Evolutionary conservation across 2,329 filamentous ascomycete species (phyloP).

Genomic region (Sclerotinia minor): DNA sequence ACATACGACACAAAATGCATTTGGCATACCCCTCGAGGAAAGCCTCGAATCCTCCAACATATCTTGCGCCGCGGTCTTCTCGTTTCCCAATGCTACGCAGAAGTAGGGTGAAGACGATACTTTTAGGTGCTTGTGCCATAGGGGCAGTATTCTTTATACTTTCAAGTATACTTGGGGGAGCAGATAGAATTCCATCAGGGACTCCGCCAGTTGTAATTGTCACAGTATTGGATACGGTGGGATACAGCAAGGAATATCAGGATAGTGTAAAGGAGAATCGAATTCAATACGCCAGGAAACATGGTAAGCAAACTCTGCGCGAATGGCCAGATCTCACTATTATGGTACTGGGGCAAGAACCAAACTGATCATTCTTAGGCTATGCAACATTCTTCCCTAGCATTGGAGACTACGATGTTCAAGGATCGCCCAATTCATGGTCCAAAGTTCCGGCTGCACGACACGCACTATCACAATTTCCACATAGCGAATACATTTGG

Average conservation of each 20-base stretch:
- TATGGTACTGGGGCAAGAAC: conserved; percentile 7
- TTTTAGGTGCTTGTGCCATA: conserved; percentile 46
- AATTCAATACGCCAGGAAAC: conserved; percentile 77
- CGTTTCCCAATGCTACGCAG: conserved; percentile 57
- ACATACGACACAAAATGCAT: conserved; percentile 63
- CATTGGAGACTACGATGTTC: conserved; percentile 72
- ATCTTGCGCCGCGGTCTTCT: conserved; percentile 58
- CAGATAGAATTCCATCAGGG: conserved; percentile 49
- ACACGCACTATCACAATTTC: conserved; percentile 80
- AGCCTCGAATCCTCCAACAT: conserved; percentile 73
- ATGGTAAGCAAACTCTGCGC: conserved; percentile 60
- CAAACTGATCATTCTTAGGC: conserved; percentile 52
- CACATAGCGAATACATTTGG: conserved; percentile 80
- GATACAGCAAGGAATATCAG: conserved; percentile 65
- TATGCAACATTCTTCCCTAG: conserved; percentile 84
- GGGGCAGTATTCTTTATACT: conserved; percentile 59
- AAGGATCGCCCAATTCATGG: conserved; percentile 64
- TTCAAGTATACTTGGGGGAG: conserved; percentile 42
- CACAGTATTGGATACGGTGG: conserved; percentile 72
- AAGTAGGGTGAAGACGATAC: conserved; percentile 61
- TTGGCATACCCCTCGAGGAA: conserved; percentile 88
- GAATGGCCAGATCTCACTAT: conserved; percentile 7
- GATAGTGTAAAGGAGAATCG: conserved; percentile 79
- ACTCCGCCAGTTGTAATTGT: conserved; percentile 72
- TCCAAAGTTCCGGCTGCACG: conserved; percentile 80